Evolutionary conservation across 176 grass and related monocot genomes (phyloP), one percentile per base, ranked within the genome.

Genomic region (Phoenix dactylifera): DNA sequence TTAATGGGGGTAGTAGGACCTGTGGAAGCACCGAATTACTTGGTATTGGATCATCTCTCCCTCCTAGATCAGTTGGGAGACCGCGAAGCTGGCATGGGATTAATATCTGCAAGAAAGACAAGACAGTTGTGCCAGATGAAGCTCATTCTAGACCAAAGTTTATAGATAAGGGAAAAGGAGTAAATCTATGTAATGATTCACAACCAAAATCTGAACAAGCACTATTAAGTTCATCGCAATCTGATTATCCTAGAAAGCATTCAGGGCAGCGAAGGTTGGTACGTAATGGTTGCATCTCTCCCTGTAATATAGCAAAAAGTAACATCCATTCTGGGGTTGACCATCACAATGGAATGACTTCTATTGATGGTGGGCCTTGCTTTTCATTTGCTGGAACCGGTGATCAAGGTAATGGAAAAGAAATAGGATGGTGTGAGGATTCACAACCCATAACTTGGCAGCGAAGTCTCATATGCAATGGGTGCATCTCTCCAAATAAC

Each of bases 271-370:
- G 85, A 76, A 62, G 15, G 17, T 16, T 69, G 60, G 20, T 53
- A 39, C 65, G 62, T 30, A 75, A 73, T 60, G 77, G 88, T 68
- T 83, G 55, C 74, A 51, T 71, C 35, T 51, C 59, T 77, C 72
- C 65, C 24, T 51, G 59, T n/a, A 77, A 60, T 69, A 59, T 59
- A 53, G 78, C 59, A 67, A 64, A 59, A 25, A 54, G 35, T 57
- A 51, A 17, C 50, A 60, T 12, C 35, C 35, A 12, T 44, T 0
- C 9, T 44, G 35, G 9, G 35, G 35, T 44, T 44, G 35, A 44
- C 35, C 10, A 44, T 44, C 7, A 44, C 7, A 44, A 44, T 44
- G 10, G 35, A 44, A 44, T 44, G 35, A 44, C 35, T 44, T 1
- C 35, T 14, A 9, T 44, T 44, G 35, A 44, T 44, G 10, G 50